These are phyloP conservation scores for Gonapodya sp. DNA, from an alignment of 192 early-diverging fungal species.

Conservation along the genomic window DNA sequence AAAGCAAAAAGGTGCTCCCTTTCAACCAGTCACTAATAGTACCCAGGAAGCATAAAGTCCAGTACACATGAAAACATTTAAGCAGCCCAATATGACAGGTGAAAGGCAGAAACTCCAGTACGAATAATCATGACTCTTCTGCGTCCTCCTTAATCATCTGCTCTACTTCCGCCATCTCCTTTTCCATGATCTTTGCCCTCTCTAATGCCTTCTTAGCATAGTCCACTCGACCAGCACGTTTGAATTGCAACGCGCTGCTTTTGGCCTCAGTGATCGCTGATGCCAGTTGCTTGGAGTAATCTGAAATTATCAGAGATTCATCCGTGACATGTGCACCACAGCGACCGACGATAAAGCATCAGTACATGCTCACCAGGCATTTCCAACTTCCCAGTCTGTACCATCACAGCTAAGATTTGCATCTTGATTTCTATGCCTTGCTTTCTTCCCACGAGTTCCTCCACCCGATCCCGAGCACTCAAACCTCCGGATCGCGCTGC, in stretches of 20 bases:
- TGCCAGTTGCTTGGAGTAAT: background rate
- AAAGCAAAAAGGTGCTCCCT: no score
- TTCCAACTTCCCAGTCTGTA: constrained; percentile 58
- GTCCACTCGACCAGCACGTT: constrained; percentile 47
- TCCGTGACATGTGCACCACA: background rate
- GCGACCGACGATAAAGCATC: no score
- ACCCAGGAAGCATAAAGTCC: no score
- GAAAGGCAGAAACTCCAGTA: no score
- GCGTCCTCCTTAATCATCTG: constrained; percentile 41
- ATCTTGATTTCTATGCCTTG: constrained; percentile 60
- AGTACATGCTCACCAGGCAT: constrained; percentile 38
- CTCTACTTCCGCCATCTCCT: constrained; percentile 68
- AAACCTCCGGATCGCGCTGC: constrained; percentile 27
- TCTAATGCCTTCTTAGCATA: constrained; percentile 55
- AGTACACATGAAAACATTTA: no score
- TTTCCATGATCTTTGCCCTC: constrained; percentile 64
- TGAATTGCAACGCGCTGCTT: constrained; percentile 55
- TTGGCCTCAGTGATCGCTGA: constrained; percentile 45
- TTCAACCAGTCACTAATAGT: no score
- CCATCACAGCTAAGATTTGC: constrained; percentile 59
- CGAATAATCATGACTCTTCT: constrained; percentile 8
- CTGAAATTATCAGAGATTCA: background rate
- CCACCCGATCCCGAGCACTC: constrained; percentile 37
- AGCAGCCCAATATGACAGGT: no score
- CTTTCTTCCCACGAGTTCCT: constrained; percentile 19